Conservation (phyloP, 257 asterid genomes). For the Petunia axillaris region DNA sequence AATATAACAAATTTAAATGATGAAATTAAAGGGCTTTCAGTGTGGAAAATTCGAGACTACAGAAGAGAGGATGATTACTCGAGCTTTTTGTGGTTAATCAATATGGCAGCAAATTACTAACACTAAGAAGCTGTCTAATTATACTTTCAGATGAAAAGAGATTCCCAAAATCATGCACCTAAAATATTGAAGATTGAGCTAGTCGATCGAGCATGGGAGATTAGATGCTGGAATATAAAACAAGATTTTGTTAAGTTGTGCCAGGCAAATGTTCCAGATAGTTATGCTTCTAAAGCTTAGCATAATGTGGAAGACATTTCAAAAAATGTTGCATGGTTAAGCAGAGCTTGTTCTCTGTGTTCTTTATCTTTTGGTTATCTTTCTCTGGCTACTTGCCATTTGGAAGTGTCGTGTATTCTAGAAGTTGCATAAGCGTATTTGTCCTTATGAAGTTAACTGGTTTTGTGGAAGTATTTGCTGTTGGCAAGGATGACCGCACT, state of each 20-base stretch:
- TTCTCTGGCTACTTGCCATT: constrained; percentile 20
- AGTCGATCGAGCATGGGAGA: background rate
- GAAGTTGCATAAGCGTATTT: background rate
- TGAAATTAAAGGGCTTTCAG: background rate
- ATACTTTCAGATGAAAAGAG: constrained; percentile 6
- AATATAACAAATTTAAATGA: background rate
- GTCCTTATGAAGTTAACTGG: too few relatives aligned
- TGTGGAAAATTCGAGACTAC: background rate
- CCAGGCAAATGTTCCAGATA: constrained; percentile 16
- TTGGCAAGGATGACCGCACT: too few relatives aligned
- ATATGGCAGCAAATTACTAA: background rate
- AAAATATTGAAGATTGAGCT: constrained; percentile 19
- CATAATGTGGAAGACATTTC: background rate
- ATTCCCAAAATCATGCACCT: background rate
- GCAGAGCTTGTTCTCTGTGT: background rate
- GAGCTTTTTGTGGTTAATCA: background rate
- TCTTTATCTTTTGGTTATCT: background rate
- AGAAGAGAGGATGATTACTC: background rate
- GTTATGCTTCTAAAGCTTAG: constrained; percentile 4
- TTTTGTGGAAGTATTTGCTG: too few relatives aligned
- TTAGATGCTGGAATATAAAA: constrained; percentile 13
- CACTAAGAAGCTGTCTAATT: background rate
- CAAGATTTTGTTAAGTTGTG: constrained; percentile 17
- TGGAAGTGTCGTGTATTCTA: constrained; percentile 10
- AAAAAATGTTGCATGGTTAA: constrained; percentile 5